Base-by-base conservation (phyloP, 73 alveolate genomes). In the Paramecium caudatum region DNA sequence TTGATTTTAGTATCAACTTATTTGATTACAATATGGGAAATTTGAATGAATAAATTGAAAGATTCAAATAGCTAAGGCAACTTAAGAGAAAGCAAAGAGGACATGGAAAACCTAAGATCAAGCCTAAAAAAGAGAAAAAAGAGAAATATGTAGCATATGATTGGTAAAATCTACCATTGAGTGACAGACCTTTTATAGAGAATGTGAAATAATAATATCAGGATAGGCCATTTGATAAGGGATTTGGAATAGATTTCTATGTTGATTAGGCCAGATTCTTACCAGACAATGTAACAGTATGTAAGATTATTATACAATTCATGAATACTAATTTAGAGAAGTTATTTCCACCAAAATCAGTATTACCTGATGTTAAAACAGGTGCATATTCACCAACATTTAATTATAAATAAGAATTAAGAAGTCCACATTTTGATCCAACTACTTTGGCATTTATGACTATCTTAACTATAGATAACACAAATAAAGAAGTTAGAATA, bases 221-320 rank as follows among this genome's bases (percentile, higher is more conserved):
- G 34, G 95, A 62, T 39, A 65, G 91, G 45, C 91, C 90, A 16
- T 91, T 91, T 81, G 92, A 91, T n/a, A 91, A 90, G 43, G 94
- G 94, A 46, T 92, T 68, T 69, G 99, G 99, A 41, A 82, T 96
- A 15, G 99, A 96, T 65, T 93, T 96, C 61, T 96, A 96, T 48
- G 92, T 96, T n/a, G 99, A 96, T 90, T 90, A 62, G 12, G 95
- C 96, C 1, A 82, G 99, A 47, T 96, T 95, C 55, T 82, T 95
- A 16, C 99, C 99, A 25, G 99, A 96, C 61, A 96, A 96, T 91
- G 95, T 91, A 4, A 95, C 98, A 4, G 94, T 93, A 6, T 78
- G 97, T 23, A 96, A 94, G 82, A 55, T 91, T 21, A 49, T 82
- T 10, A 34, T 96, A 39, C 15, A 90, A 48, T 91, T 95, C 8